These are phyloP conservation scores for Diaporthe humulicola DNA, from an alignment of 2,329 filamentous ascomycete species.

Conservation along the genomic window DNA sequence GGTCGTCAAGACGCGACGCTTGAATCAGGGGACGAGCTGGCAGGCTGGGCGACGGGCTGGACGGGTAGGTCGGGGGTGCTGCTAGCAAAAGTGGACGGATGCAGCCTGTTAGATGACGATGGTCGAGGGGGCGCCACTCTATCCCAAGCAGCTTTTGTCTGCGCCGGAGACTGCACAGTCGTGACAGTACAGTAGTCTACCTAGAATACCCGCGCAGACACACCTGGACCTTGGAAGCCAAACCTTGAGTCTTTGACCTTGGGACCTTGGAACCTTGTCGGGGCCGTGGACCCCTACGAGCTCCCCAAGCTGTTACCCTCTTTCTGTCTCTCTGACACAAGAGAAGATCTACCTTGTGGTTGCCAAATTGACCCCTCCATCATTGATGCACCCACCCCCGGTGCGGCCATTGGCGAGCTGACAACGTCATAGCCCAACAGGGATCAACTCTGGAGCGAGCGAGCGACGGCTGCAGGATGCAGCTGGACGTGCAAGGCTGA, in stretches of 20 bases:
- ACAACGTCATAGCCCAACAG: slow-evolving; percentile 16
- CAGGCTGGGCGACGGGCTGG: too few relatives aligned
- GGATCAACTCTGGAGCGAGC: neutral
- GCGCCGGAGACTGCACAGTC: too few relatives aligned
- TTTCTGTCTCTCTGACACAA: slow-evolving; percentile 22
- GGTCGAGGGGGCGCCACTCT: slow-evolving; percentile 10
- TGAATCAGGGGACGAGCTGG: slow-evolving; percentile 20
- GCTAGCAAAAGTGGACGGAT: slow-evolving; percentile 23
- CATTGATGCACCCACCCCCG: slow-evolving; percentile 1
- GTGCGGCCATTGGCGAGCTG: neutral
- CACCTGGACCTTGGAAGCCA: slow-evolving; percentile 6
- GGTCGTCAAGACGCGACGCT: slow-evolving; percentile 18
- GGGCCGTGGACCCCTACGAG: neutral
- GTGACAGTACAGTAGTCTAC: too few relatives aligned
- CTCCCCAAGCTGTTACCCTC: neutral
- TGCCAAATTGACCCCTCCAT: slow-evolving; percentile 12
- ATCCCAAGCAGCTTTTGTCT: slow-evolving; percentile 10
- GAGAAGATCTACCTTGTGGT: neutral
- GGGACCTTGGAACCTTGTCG: slow-evolving; percentile 14
- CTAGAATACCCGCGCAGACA: neutral
- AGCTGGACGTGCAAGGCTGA: slow-evolving; percentile 24
- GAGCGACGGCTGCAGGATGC: neutral
- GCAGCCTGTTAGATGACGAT: slow-evolving; percentile 25
- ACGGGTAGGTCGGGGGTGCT: neutral
- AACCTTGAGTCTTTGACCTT: slow-evolving; percentile 11